A percentile compares a stretch with the other conserved stretches of the same genome.
phyloP scores from a whole-genome alignment of 176 grass and related monocot species.

The Luzula sylvatica region DNA sequence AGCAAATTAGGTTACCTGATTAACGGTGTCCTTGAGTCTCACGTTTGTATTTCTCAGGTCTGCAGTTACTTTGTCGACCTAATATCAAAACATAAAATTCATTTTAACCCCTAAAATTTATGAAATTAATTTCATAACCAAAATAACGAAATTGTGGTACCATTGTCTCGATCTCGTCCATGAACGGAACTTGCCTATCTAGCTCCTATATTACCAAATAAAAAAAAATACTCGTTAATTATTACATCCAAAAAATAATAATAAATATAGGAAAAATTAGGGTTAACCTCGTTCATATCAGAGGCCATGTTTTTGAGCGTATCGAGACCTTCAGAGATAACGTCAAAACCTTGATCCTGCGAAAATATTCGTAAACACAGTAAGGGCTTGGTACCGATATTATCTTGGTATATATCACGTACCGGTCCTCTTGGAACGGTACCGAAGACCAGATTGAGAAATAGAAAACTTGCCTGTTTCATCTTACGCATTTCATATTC shows the following conservation, averaged over 20 bases:
- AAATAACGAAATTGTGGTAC: slow-evolving; percentile 15
- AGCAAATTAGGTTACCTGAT: slow-evolving; percentile 29
- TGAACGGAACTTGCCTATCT: slow-evolving; percentile 95
- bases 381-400: not conserved
- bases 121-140: not conserved
- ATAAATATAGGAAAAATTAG: slow-evolving; percentile 8
- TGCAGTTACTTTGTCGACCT: slow-evolving; percentile 61
- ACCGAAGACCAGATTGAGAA: slow-evolving; percentile 10
- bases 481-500: slow-evolving; percentile 95
- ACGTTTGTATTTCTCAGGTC: slow-evolving; percentile 89
- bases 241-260: not conserved
- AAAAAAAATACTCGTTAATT: not conserved
- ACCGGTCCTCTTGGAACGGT: slow-evolving; percentile 14
- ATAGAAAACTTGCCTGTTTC: slow-evolving; percentile 41
- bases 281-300: slow-evolving; percentile 87
- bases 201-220: slow-evolving; percentile 49
- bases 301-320: slow-evolving; percentile 88
- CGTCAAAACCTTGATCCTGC: slow-evolving; percentile 85
- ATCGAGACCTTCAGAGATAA: slow-evolving; percentile 83
- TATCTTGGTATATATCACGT: not conserved
- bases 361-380: not conserved
- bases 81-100: not conserved
- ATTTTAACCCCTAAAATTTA: not conserved
- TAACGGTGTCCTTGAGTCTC: slow-evolving; percentile 72
- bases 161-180: slow-evolving; percentile 98